A percentile compares a stretch with the other conserved stretches of the same genome.
Conservation (phyloP, 495 filamentous ascomycete species). For the Pseudomonodictys pantanalensis region DNA sequence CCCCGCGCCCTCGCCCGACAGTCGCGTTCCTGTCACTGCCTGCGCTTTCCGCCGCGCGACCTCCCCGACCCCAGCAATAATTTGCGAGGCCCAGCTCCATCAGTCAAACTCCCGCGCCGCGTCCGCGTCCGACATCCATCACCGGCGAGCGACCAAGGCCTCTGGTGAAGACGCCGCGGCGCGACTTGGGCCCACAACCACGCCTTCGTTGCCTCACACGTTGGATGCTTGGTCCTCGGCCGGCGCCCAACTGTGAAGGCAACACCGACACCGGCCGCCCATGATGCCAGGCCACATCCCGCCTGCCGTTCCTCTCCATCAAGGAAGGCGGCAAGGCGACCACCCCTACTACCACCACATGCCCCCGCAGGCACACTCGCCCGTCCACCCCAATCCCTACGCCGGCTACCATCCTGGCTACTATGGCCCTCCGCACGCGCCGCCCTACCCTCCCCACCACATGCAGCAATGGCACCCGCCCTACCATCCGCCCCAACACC, state of each 20-base stretch:
- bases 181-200: no score
- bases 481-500: slow-evolving; percentile 33
- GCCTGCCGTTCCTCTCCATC: slow-evolving; percentile 37
- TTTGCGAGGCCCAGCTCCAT: neutral
- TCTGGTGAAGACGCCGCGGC: no score
- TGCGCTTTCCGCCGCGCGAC: slow-evolving; percentile 14
- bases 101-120: slow-evolving; percentile 3
- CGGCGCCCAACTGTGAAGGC: slow-evolving; percentile 35
- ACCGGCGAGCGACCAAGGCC: no score
- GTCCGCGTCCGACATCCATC: neutral
- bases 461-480: slow-evolving; percentile 34
- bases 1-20: neutral
- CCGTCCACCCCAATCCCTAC: slow-evolving; percentile 38
- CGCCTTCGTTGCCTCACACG: slow-evolving; percentile 28
- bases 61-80: slow-evolving; percentile 23
- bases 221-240: slow-evolving; percentile 31
- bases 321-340: slow-evolving; percentile 37
- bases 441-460: slow-evolving; percentile 34
- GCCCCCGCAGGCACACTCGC: slow-evolving; percentile 39
- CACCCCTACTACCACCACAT: slow-evolving; percentile 38
- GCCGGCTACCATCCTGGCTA: slow-evolving; percentile 36
- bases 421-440: slow-evolving; percentile 36
- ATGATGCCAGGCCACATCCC: slow-evolving; percentile 36
- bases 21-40: slow-evolving; percentile 7
- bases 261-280: slow-evolving; percentile 14